A percentile compares a stretch with the other conserved stretches of the same genome.
Evolutionary conservation across 495 filamentous ascomycete genomes (phyloP).

Genomic region (Penicillium subrubescens): DNA sequence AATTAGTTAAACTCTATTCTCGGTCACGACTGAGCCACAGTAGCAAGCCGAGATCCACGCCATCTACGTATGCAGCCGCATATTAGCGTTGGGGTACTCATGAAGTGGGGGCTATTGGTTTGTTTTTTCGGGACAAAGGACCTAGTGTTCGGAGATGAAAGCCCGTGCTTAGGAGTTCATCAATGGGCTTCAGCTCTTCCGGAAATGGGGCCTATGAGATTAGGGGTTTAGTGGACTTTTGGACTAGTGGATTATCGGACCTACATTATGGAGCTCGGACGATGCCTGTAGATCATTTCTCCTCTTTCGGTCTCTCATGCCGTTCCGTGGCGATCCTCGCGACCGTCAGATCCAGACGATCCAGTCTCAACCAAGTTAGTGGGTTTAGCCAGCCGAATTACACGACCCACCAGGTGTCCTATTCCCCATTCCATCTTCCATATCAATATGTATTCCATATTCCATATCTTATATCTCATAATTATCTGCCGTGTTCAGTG

Average conservation of each 20-base stretch:
- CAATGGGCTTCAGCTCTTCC: neutral
- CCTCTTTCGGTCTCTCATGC: neutral
- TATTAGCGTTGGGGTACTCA: neutral
- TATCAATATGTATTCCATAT: neutral
- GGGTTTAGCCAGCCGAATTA: neutral
- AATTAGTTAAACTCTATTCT: constrained; percentile 9
- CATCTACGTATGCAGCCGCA: neutral
- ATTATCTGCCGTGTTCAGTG: neutral
- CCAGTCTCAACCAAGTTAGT: neutral
- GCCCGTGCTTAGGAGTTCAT: neutral
- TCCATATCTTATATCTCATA: neutral
- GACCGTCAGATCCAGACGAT: constrained; percentile 17
- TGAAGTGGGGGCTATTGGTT: neutral
- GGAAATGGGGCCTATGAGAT: neutral
- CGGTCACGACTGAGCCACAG: constrained; percentile 6
- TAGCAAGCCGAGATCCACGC: neutral
- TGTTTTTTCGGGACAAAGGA: neutral
- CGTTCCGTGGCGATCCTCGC: constrained; percentile 26
- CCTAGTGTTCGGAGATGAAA: neutral
- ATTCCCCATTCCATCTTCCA: neutral
- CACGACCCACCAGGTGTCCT: neutral
- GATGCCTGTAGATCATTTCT: neutral
- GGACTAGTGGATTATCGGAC: neutral
- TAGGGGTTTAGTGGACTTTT: neutral
- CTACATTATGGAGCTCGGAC: neutral